Evolutionary conservation across 306 rosid species (phyloP), one percentile per base, ranked within the genome.

Genomic region (Cucumis cinereus): DNA sequence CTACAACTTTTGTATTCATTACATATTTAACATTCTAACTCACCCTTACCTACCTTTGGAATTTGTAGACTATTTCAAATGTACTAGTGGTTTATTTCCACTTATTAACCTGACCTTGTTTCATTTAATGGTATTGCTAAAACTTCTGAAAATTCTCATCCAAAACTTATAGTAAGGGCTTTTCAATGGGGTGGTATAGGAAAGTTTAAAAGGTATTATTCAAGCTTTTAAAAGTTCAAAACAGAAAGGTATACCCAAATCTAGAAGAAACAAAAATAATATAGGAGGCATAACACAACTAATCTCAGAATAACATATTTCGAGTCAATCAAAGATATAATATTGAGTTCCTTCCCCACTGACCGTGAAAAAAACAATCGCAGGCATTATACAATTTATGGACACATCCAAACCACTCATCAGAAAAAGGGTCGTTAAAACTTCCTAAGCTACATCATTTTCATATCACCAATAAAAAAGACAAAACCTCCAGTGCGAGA

Each of bases 341-440:
- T 41, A 33, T 16, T 6, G 73, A 67, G 53, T 67, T 22, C 19
- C 54, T 40, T 41, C n/a, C n/a, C 53, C 54, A 4, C 23, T 67
- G 54, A 22, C n/a, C n/a, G n/a, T n/a, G n/a, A n/a, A n/a, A n/a
- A 67, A n/a, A 67, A 41, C 54, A 41, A 67, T 7, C 33, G 35
- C 53, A 67, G 35, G 53, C 23, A 41, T 67, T 67, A 67, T 70
- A 70, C 74, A 69, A 24, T 23, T 69, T 69, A 69, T 41, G 54
- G 35, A 69, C 52, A 38, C 9, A 67, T 69, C 41, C 75, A 70
- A 45, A 41, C 75, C 57, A 23, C 75, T 14, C 20, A 45, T 13
- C 36, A 70, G 75, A 70, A 70, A 70, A 70, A 67, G 53, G 73
- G 22, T 5, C 35, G 35, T 30, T 30, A 30, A 30, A 30, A 30